Conservation (phyloP, 2,329 filamentous ascomycete genomes). For the Sporothrix brunneoviolacea region DNA sequence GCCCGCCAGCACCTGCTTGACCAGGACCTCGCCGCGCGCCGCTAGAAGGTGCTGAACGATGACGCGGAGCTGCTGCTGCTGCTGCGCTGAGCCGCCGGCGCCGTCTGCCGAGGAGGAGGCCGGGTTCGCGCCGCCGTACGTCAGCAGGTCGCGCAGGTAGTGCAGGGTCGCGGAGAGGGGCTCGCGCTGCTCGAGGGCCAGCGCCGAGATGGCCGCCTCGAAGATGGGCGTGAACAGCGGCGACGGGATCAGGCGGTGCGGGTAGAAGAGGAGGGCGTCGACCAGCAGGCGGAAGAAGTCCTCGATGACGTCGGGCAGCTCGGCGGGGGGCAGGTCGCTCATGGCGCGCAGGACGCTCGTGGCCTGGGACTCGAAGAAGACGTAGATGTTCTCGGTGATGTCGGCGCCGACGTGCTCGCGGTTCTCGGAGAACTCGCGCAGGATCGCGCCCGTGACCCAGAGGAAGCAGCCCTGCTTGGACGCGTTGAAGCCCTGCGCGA, state of each 20-base stretch:
- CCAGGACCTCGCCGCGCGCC: constrained; percentile 66
- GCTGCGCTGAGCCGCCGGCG: neutral
- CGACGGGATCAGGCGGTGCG: constrained; percentile 74
- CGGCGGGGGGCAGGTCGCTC: constrained; percentile 68
- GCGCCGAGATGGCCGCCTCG: constrained; percentile 75
- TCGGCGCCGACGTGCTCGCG: constrained; percentile 73
- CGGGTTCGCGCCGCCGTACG: constrained; percentile 73
- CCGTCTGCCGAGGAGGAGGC: constrained; percentile 43
- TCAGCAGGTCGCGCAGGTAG: constrained; percentile 84
- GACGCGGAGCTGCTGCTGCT: constrained; percentile 55
- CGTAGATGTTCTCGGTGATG: constrained; percentile 84
- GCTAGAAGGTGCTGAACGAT: constrained; percentile 67
- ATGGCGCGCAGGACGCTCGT: constrained; percentile 83
- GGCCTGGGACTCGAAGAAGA: constrained; percentile 90
- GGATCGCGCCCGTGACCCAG: constrained; percentile 94
- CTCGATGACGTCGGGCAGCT: constrained; percentile 80
- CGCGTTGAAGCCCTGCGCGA: constrained; percentile 74
- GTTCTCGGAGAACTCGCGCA: constrained; percentile 91
- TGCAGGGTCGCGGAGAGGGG: constrained; percentile 87
- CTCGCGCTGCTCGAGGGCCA: constrained; percentile 85
- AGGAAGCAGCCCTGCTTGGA: constrained; percentile 94
- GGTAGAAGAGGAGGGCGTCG: constrained; percentile 89
- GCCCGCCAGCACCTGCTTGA: constrained; percentile 85
- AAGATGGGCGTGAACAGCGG: constrained; percentile 75
- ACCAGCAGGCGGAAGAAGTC: constrained; percentile 93